Evolutionary conservation across 176 grass and related monocot genomes (phyloP), one percentile per base, ranked within the genome.

Genomic region (Dactylis glomerata): DNA sequence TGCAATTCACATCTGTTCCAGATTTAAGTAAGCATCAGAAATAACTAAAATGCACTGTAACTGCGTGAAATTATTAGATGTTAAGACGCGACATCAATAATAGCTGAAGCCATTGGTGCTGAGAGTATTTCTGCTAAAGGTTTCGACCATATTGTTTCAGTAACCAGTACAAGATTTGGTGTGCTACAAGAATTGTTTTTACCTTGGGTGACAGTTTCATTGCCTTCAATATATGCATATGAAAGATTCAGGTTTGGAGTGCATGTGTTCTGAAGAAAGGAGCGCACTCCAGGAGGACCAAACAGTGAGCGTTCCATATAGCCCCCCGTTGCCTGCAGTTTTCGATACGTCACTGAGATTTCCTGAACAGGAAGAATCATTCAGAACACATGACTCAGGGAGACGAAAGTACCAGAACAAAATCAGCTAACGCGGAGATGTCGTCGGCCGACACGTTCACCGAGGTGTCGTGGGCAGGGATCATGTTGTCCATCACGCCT

Each of bases 211-310:
- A 0, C 2, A 23, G n/a, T 86, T 30, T 1, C 1, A 86, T 55
- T 76, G 59, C 78, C 80, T 26, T 11, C 0, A 23, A 64, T 33
- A 80, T 51, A 12, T 42, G 79, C 40, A 75, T 83, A 73, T 47
- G 65, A 79, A 79, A 89, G 83, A 14, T 83, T 86, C 52, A 38
- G 13, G 66, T 86, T 83, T 15, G 83, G 82, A 31, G 24, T 30
- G 45, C 90, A 92, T 68, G 78, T 73, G 40, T 67, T 73, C 84
- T 89, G 83, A 79, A 92, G 82, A 82, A 92, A 85, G 40, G 47
- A 57, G 28, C 8, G 5, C 47, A 30, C 41, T 50, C 2, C 51
- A 31, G 50, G 50, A 52, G 6, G 5, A 24, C 9, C 8, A 23
- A 56, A 67, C 32, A 27, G 1, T 61, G n/a, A 20, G 3, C 4